phyloP scores from a whole-genome alignment of 2,329 filamentous ascomycete species.

The Tolypocladium cylindrosporum region DNA sequence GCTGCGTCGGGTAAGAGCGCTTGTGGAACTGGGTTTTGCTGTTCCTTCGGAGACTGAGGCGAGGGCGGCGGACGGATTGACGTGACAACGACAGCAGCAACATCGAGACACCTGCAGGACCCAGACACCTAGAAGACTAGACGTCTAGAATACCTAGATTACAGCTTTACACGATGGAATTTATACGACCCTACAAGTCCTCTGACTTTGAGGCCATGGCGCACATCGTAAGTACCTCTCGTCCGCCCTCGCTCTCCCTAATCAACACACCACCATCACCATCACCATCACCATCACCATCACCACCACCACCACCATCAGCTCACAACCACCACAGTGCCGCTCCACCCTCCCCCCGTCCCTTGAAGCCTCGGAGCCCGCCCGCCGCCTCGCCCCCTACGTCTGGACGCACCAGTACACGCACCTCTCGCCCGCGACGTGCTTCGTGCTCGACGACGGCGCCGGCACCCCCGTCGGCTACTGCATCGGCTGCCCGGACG shows the following conservation, averaged over 20 bases:
- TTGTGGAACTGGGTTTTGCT: neutral
- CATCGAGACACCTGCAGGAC: neutral
- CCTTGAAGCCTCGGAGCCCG: slow-evolving; percentile 23
- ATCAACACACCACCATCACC: neutral
- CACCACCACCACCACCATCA: neutral
- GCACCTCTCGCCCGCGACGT: slow-evolving; percentile 31
- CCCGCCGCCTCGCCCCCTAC: slow-evolving; percentile 31
- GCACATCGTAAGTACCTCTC: slow-evolving; percentile 24
- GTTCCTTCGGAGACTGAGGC: neutral
- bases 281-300: neutral
- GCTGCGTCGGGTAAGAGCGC: neutral
- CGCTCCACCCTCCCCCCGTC: slow-evolving; percentile 35
- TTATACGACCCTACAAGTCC: slow-evolving; percentile 30
- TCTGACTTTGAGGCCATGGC: slow-evolving; percentile 29
- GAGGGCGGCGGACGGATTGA: neutral
- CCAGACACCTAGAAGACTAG: no score
- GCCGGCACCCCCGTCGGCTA: slow-evolving; percentile 35
- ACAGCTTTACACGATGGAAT: slow-evolving; percentile 24
- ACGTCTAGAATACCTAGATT: no score
- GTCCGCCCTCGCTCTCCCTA: neutral
- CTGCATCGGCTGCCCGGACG: slow-evolving; percentile 35
- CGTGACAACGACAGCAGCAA: neutral
- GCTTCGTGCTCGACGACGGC: slow-evolving; percentile 40
- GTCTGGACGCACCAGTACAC: slow-evolving; percentile 43
- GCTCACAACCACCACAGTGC: slow-evolving; percentile 23